Conservation (phyloP, 192 early-diverging fungal genomes). For the Chytriomyces hyalinus region DNA sequence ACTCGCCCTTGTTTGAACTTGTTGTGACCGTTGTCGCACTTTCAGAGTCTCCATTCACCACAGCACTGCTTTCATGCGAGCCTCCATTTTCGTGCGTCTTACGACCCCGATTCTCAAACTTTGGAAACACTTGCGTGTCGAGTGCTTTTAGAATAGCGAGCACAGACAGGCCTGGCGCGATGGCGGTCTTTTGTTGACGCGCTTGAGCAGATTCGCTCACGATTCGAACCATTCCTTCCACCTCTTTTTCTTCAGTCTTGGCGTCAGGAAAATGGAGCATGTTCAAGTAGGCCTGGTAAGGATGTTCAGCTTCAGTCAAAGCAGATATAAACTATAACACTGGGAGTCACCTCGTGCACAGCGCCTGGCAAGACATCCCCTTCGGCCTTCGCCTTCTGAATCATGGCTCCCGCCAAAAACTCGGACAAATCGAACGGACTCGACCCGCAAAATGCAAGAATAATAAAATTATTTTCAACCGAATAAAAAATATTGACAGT, state of each 20-base stretch:
- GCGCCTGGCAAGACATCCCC: constrained; percentile 24
- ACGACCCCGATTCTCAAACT: background rate
- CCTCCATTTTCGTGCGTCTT: background rate
- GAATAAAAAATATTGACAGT: constrained; percentile 24
- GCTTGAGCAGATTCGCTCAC: background rate
- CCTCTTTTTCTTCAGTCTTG: background rate
- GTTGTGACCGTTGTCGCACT: no score
- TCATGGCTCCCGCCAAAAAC: constrained; percentile 17
- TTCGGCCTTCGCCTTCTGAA: constrained; percentile 5
- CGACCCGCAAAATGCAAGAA: constrained; percentile 21
- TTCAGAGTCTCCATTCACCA: no score
- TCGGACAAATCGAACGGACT: constrained; percentile 34
- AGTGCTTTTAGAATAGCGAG: background rate
- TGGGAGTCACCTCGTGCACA: constrained; percentile 27
- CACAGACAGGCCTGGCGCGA: background rate
- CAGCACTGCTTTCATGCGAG: no score
- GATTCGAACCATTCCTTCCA: background rate
- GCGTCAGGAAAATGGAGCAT: constrained; percentile 3
- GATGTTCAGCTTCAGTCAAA: background rate
- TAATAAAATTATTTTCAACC: constrained; percentile 20
- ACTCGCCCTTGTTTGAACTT: no score
- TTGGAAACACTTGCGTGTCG: constrained; percentile 4
- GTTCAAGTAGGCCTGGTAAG: constrained; percentile 29
- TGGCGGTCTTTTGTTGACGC: background rate
- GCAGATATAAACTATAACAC: background rate